phyloP scores from a whole-genome alignment of 257 asterid genomes.

The Solanum microdontum region DNA sequence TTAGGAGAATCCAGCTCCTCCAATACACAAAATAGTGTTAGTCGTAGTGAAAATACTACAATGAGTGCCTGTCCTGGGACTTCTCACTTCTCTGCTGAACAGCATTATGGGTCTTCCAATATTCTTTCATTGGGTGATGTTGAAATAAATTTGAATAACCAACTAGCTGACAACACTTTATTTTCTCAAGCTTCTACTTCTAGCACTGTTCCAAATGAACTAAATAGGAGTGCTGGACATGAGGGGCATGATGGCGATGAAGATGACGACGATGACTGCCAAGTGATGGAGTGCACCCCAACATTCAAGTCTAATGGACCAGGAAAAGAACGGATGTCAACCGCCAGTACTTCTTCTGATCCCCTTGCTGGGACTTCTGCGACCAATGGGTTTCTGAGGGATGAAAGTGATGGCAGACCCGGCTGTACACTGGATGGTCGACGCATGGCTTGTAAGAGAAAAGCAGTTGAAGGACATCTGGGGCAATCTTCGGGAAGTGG shows the following conservation, averaged over 20 bases:
- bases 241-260: slow-evolving; percentile 4
- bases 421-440: slow-evolving; percentile 47
- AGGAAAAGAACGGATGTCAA: slow-evolving; percentile 23
- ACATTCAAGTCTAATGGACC: slow-evolving; percentile 28
- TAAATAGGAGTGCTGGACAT: neutral
- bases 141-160: neutral
- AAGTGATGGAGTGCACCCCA: slow-evolving; percentile 36
- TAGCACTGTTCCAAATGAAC: neutral
- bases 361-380: slow-evolving; percentile 25
- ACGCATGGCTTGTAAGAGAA: slow-evolving; percentile 67
- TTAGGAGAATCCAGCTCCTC: slow-evolving; percentile 68
- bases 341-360: slow-evolving; percentile 27
- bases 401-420: slow-evolving; percentile 34
- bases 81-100: neutral
- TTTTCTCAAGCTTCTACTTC: slow-evolving; percentile 8
- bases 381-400: slow-evolving; percentile 22
- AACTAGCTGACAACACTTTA: neutral
- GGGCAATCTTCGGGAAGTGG: slow-evolving; percentile 73
- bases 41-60: slow-evolving; percentile 28
- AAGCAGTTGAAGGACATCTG: slow-evolving; percentile 41
- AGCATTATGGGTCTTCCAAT: neutral
- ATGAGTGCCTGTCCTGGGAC: slow-evolving; percentile 2
- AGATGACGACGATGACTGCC: slow-evolving; percentile 46
- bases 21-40: slow-evolving; percentile 21
- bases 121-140: slow-evolving; percentile 3